Evolutionary conservation across 768 basidiomycete genomes (phyloP).

Genomic region (Amanita inopinata): DNA sequence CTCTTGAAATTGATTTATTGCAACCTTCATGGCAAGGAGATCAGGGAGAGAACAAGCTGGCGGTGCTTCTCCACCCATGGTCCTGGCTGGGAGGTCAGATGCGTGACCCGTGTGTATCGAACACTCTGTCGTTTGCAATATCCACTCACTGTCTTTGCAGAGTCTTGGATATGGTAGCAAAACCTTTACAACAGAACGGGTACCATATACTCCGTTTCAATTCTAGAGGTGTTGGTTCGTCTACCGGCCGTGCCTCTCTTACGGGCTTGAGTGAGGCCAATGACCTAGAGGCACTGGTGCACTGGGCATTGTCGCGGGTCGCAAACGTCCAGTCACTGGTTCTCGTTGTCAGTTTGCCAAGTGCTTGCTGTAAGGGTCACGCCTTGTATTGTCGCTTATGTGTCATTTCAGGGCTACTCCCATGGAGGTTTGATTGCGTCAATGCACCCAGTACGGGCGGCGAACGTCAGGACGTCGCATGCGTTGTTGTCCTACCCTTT

Average conservation of each 20-base stretch:
- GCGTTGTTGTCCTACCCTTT: slow-evolving; percentile 73
- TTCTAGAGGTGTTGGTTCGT: slow-evolving; percentile 67
- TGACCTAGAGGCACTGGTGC: slow-evolving; percentile 56
- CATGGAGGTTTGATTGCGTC: slow-evolving; percentile 70
- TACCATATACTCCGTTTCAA: slow-evolving; percentile 67
- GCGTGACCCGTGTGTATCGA: slow-evolving; percentile 57
- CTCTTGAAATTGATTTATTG: slow-evolving; percentile 2
- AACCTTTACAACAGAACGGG: slow-evolving; percentile 30
- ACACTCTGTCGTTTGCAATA: slow-evolving; percentile 6
- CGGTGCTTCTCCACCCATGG: slow-evolving; percentile 78
- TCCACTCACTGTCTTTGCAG: slow-evolving; percentile 22
- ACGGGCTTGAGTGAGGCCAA: slow-evolving; percentile 62
- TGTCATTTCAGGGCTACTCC: slow-evolving; percentile 65
- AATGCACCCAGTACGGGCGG: slow-evolving; percentile 44
- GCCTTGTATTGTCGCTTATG: too few relatives aligned
- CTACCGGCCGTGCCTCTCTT: slow-evolving; percentile 64
- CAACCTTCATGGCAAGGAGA: neutral
- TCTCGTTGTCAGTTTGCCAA: slow-evolving; percentile 41
- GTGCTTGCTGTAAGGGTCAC: too few relatives aligned
- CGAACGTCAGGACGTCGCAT: slow-evolving; percentile 48
- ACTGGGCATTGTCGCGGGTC: slow-evolving; percentile 39
- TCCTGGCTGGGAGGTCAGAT: slow-evolving; percentile 74
- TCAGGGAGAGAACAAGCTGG: slow-evolving; percentile 34
- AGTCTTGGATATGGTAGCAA: slow-evolving; percentile 32
- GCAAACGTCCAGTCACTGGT: slow-evolving; percentile 39